These are phyloP conservation scores for Umbelopsis vinacea DNA, from an alignment of 192 early-diverging fungal genomes.

Conservation along the genomic window DNA sequence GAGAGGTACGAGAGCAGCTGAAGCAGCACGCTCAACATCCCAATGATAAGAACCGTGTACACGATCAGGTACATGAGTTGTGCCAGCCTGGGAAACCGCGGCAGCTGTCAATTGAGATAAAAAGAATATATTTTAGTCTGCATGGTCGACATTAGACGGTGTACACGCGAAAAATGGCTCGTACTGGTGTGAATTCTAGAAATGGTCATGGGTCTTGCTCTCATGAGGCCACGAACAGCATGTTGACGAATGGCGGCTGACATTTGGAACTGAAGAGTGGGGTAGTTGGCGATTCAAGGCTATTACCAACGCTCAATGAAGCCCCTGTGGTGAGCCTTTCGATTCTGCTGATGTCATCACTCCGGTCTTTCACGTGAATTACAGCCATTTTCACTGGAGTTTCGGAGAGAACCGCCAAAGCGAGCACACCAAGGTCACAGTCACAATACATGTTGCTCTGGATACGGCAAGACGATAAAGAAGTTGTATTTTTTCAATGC, in stretches of 20 bases:
- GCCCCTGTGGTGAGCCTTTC: conserved; percentile 1
- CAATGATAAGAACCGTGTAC: conserved; percentile 95
- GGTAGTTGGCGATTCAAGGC: conserved; percentile 7
- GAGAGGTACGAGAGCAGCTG: conserved; percentile 75
- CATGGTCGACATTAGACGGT: not conserved
- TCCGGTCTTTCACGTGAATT: conserved; percentile 7
- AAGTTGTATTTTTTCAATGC: no score
- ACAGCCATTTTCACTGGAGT: not conserved
- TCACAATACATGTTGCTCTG: not conserved
- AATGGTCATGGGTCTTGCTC: conserved; percentile 14
- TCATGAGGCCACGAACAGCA: conserved; percentile 9
- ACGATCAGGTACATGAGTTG: conserved; percentile 57
- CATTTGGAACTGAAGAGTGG: conserved; percentile 21
- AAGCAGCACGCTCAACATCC: conserved; percentile 90
- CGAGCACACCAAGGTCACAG: not conserved
- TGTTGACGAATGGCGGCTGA: conserved; percentile 17
- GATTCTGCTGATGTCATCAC: conserved; percentile 17
- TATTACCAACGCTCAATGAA: not conserved
- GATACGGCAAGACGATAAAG: no score
- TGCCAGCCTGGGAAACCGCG: conserved; percentile 40
- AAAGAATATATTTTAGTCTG: conserved; percentile 13
- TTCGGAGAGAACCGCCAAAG: not conserved
- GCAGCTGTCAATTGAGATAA: conserved; percentile 29
- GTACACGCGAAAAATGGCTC: not conserved
- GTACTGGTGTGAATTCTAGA: conserved; percentile 20